Evolutionary conservation across 1,139 yeast species (phyloP).

Genomic region (Pichia sp.): DNA sequence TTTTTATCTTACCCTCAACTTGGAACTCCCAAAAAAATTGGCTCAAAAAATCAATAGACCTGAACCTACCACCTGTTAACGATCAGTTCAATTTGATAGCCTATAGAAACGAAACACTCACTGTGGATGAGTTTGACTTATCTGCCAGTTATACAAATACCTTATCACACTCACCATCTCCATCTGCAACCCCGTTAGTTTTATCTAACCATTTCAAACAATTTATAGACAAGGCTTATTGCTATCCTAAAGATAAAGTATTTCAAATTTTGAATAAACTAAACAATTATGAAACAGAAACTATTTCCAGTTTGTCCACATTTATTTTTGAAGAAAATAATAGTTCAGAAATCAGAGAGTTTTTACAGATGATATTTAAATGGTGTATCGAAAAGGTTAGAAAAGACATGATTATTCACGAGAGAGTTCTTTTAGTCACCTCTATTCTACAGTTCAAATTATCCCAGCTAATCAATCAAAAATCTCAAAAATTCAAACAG

Average conservation of each 20-base stretch:
- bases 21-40: conserved; percentile 62
- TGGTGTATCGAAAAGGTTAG: conserved; percentile 47
- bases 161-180: neutral
- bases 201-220: too few species aligned
- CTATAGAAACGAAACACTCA: conserved; percentile 65
- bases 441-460: conserved; percentile 24
- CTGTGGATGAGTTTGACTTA: conserved; percentile 36
- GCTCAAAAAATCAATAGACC: conserved; percentile 36
- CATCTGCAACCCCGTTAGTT: neutral
- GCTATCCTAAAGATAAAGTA: conserved; percentile 11
- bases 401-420: conserved; percentile 14
- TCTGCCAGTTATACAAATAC: neutral
- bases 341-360: conserved; percentile 33
- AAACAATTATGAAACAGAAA: conserved; percentile 17
- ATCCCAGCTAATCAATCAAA: conserved; percentile 20
- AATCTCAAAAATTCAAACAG: conserved; percentile 27
- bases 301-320: conserved; percentile 15
- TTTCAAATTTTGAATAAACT: conserved; percentile 19
- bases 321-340: conserved; percentile 23
- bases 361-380: conserved; percentile 34
- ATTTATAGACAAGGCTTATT: too few species aligned
- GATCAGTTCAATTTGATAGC: conserved; percentile 55
- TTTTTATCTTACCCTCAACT: conserved; percentile 67
- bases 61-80: conserved; percentile 33
- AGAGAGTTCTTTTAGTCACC: conserved; percentile 24